These are phyloP conservation scores for Priceomyces castillae DNA, from an alignment of 805 yeast genomes.

Conservation along the genomic window DNA sequence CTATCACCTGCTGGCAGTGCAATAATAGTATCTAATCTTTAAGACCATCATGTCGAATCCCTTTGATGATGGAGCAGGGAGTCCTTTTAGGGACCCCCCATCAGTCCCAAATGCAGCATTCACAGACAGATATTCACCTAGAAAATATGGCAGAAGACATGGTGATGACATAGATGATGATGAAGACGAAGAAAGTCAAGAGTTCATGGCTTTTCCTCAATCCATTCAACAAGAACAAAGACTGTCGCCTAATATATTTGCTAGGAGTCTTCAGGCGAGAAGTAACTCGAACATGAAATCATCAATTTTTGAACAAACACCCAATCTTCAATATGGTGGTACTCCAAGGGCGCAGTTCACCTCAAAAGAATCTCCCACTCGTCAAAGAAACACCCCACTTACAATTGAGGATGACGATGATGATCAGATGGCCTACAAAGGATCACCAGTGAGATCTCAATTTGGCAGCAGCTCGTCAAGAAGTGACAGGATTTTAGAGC, in stretches of 20 bases:
- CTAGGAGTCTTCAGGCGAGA: constrained; percentile 32
- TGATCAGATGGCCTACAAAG: constrained; percentile 23
- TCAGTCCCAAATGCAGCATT: constrained; percentile 39
- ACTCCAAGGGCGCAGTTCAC: constrained; percentile 70
- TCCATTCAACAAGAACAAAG: constrained; percentile 25
- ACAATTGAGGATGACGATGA: constrained; percentile 39
- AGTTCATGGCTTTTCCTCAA: constrained; percentile 31
- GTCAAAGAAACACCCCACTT: constrained; percentile 48
- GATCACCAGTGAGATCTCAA: constrained; percentile 37
- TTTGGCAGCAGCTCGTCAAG: constrained; percentile 31
- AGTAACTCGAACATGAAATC: constrained; percentile 14
- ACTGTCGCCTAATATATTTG: constrained; percentile 44
- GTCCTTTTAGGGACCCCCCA: constrained; percentile 35
- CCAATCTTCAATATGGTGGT: constrained; percentile 22
- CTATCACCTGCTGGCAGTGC: too few species aligned
- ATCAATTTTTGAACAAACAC: constrained; percentile 23
- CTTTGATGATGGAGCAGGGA: constrained; percentile 27
- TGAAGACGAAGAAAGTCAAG: constrained; percentile 19
- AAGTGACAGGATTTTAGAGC: constrained; percentile 54
- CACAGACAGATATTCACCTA: constrained; percentile 36
- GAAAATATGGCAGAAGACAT: constrained; percentile 25
- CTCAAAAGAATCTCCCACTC: constrained; percentile 66
- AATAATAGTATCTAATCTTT: neutral
- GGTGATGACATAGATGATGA: constrained; percentile 13
- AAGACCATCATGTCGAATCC: constrained; percentile 26